Conservation (phyloP, 441 rosid genomes). For the Eugenia klotzschiana region DNA sequence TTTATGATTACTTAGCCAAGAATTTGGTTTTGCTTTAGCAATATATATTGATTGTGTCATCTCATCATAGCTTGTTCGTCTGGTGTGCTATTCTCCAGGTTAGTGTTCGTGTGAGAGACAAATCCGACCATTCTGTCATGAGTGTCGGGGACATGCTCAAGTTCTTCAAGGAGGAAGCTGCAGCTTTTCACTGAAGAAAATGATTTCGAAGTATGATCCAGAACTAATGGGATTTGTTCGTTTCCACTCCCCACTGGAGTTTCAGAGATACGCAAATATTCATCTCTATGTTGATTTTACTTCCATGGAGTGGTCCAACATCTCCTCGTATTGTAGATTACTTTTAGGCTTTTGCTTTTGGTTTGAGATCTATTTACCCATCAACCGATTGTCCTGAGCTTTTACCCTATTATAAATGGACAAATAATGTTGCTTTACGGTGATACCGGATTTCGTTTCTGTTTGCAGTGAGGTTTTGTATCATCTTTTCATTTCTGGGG, state of each 20-base stretch:
- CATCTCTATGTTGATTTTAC: not conserved
- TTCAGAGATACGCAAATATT: not conserved
- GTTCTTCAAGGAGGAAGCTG: slow-evolving; percentile 44
- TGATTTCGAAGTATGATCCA: not conserved
- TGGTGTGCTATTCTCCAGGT: slow-evolving; percentile 31
- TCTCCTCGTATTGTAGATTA: not conserved
- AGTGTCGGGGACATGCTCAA: slow-evolving; percentile 45
- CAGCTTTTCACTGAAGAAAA: slow-evolving; percentile 32
- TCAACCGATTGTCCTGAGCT: not conserved
- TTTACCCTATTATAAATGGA: not conserved
- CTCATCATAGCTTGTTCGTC: not conserved
- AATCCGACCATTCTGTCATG: slow-evolving; percentile 48
- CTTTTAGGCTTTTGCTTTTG: not conserved
- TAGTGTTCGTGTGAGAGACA: slow-evolving; percentile 73
- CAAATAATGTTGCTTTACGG: not conserved
- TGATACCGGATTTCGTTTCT: not conserved
- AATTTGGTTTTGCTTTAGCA: not conserved
- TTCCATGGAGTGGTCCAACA: not conserved
- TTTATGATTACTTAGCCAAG: not conserved
- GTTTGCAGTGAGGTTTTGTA: not conserved
- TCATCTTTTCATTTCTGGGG: not conserved
- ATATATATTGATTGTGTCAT: not conserved
- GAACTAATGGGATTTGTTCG: not conserved
- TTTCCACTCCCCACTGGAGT: not conserved
- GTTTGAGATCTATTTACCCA: not conserved